These are phyloP conservation scores for Stramenopiles sp. DNA, from an alignment of 352 stramenopile species.

Conservation along the genomic window DNA sequence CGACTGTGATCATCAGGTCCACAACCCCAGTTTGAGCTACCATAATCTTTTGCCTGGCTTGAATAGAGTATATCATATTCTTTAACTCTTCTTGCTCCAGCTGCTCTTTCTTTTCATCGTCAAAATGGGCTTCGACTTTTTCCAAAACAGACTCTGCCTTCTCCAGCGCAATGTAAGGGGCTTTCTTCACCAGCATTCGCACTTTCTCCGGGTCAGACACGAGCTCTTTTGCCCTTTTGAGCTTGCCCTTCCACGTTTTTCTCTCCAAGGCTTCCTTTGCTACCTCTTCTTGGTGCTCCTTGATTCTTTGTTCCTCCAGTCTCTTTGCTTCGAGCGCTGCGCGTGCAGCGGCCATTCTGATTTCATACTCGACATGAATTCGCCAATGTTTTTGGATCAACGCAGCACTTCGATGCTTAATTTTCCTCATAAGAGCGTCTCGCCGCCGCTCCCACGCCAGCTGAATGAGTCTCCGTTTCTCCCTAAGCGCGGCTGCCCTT, in stretches of 20 bases:
- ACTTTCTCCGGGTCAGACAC: neutral
- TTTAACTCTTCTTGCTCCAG: neutral
- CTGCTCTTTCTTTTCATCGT: neutral
- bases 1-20: neutral
- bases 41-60: neutral
- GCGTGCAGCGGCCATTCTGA: neutral
- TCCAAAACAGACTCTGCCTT: neutral
- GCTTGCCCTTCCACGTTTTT: neutral
- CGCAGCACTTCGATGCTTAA: neutral
- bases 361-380: conserved; percentile 5
- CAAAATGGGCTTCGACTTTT: neutral
- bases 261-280: neutral
- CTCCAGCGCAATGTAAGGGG: neutral
- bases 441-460: neutral
- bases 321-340: neutral
- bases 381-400: conserved; percentile 1
- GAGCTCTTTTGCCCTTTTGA: neutral
- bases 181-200: neutral
- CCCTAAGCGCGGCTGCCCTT: neutral
- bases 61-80: neutral
- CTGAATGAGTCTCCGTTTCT: neutral
- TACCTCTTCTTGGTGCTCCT: neutral
- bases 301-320: neutral
- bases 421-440: neutral
- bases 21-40: neutral